phyloP scores from a whole-genome alignment of 148 eudicot species.

The Euryodendron excelsum region DNA sequence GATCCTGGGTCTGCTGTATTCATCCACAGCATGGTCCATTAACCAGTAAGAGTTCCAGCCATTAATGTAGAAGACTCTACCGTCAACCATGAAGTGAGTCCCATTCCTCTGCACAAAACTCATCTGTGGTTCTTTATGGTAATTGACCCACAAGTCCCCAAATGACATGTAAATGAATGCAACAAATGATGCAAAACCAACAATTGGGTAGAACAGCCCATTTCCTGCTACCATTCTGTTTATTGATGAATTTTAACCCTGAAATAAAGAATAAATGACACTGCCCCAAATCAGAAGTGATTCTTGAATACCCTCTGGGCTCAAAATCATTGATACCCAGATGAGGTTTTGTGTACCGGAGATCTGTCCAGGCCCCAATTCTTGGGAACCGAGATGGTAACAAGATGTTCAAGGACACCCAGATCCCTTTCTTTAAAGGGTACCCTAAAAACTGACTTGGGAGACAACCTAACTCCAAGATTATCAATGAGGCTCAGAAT shows the following conservation, averaged over 20 bases:
- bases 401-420: slow-evolving; percentile 15
- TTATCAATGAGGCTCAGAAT: slow-evolving; percentile 10
- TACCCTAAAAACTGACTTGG: background rate
- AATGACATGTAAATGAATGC: slow-evolving; percentile 66
- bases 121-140: slow-evolving; percentile 26
- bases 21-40: slow-evolving; percentile 86
- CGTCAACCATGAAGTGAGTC: slow-evolving; percentile 75
- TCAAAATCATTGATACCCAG: background rate
- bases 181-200: slow-evolving; percentile 57
- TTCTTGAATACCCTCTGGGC: slow-evolving; percentile 1
- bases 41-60: slow-evolving; percentile 99
- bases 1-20: slow-evolving; percentile 43
- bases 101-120: slow-evolving; percentile 85
- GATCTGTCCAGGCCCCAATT: slow-evolving; percentile 14
- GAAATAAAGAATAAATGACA: slow-evolving; percentile 2
- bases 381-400: slow-evolving; percentile 8
- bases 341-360: background rate
- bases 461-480: slow-evolving; percentile 2
- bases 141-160: slow-evolving; percentile 55
- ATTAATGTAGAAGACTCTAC: slow-evolving; percentile 65
- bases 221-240: slow-evolving; percentile 50
- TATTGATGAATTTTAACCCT: slow-evolving; percentile 25
- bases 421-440: slow-evolving; percentile 32
- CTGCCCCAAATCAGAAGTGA: background rate
- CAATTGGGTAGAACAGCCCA: slow-evolving; percentile 59